Conservation (phyloP, 2,329 filamentous ascomycete genomes). For the Aaosphaeria pasadenensis region DNA sequence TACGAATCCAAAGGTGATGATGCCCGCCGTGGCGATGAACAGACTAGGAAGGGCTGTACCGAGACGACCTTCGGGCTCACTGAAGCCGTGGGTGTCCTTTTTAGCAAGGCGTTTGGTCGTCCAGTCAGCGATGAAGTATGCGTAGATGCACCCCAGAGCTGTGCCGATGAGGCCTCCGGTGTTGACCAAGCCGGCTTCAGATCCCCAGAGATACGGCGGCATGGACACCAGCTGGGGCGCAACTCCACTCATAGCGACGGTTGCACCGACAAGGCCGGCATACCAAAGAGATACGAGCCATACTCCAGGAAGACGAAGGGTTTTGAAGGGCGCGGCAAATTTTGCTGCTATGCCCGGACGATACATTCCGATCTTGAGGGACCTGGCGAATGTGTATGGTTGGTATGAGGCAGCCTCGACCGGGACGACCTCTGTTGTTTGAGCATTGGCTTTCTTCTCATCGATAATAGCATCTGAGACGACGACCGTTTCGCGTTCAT, state of each 20-base stretch:
- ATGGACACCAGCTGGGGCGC: slow-evolving; percentile 34
- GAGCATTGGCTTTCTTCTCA: slow-evolving; percentile 1
- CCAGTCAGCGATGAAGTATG: slow-evolving; percentile 38
- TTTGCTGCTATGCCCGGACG: slow-evolving; percentile 30
- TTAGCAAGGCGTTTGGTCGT: slow-evolving; percentile 36
- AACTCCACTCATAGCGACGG: slow-evolving; percentile 40
- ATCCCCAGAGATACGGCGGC: slow-evolving; percentile 43
- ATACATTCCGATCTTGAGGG: slow-evolving; percentile 36
- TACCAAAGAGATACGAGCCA: slow-evolving; percentile 44
- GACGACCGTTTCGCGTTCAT: slow-evolving; percentile 25
- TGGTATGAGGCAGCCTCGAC: slow-evolving; percentile 14
- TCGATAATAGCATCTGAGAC: background rate
- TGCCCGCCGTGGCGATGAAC: slow-evolving; percentile 36
- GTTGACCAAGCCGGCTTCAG: slow-evolving; percentile 38
- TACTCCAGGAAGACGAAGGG: slow-evolving; percentile 39
- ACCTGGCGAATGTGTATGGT: slow-evolving; percentile 32
- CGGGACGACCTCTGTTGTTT: slow-evolving; percentile 14
- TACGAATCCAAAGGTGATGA: slow-evolving; percentile 39
- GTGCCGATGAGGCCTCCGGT: slow-evolving; percentile 38
- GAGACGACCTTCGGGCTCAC: slow-evolving; percentile 41
- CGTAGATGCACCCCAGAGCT: slow-evolving; percentile 33
- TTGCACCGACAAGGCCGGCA: slow-evolving; percentile 40
- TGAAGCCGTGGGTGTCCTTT: slow-evolving; percentile 33
- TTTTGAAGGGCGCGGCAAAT: slow-evolving; percentile 37
- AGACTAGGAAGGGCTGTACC: slow-evolving; percentile 38